Base-by-base conservation (phyloP, 495 filamentous ascomycete species). In the Cudoniella acicularis region DNA sequence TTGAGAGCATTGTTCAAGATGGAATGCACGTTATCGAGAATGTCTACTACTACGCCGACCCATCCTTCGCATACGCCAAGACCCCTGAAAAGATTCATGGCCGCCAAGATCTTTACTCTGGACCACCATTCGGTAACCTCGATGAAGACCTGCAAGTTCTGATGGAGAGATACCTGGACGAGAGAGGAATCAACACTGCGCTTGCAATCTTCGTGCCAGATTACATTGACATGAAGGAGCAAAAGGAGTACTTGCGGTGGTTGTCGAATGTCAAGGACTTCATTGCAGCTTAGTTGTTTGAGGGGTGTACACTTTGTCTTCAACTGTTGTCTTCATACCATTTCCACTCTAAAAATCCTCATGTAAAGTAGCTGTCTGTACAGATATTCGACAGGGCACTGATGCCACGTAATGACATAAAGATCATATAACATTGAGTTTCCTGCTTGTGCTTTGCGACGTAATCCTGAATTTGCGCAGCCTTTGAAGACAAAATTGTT, bases 151-250 rank as follows among this genome's bases (percentile, higher is more conserved):
- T 99, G 41, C 92, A 98, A 77, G 79, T 89, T 54, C 77, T 96
- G 68, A 76, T 97, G 70, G 94, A 98, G 81, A 84, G 90, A 60
- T 98, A 94, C 76, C 80, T 99, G 56, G 92, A 96, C 72, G 94
- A 95, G 80, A 82, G 94, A 66, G 93, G 94, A 59, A 82, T 99
- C 74, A 90, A 94, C 69, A 87, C 89, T 57, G 82, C 86, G 60
- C 80, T 99, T 67, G 92, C 91, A 56, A 75, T 91, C 61, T 96
- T 96, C 75, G 84, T 96, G 51, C 92, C 92, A 52, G 93, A 98
- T 70, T 99, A 96, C 76, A 93, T 98, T 68, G 90, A 97, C 73
- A 85, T 88, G 75, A 99, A 99, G 86, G 94, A 99, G 83, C 93
- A 99, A 84, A 90, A 85, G 81, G 94, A 99, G 80, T 99, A 99